Evolutionary conservation across 2,329 filamentous ascomycete genomes (phyloP).

Genomic region (Epicoccum sorghinum): DNA sequence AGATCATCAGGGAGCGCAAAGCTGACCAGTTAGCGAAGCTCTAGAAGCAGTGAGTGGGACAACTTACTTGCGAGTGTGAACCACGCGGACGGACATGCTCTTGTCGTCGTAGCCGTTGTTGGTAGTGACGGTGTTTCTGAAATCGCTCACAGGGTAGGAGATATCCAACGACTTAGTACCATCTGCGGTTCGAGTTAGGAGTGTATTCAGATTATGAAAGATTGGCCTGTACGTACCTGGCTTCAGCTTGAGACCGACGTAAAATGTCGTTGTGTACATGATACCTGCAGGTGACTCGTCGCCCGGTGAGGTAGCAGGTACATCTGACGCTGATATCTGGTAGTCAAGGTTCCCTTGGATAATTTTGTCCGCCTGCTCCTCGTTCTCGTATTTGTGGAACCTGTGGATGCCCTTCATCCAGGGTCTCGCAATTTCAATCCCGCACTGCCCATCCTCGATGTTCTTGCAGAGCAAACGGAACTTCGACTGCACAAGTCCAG

Average conservation of each 20-base stretch:
- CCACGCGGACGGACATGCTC: slow-evolving; percentile 79
- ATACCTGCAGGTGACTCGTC: slow-evolving; percentile 52
- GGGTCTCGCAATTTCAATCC: slow-evolving; percentile 81
- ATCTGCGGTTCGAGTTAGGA: slow-evolving; percentile 41
- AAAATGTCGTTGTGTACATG: slow-evolving; percentile 90
- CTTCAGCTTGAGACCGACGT: slow-evolving; percentile 83
- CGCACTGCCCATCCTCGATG: slow-evolving; percentile 76
- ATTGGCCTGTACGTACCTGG: slow-evolving; percentile 63
- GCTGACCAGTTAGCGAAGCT: slow-evolving; percentile 55
- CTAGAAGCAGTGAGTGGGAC: background rate
- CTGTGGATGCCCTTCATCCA: slow-evolving; percentile 94
- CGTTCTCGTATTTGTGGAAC: slow-evolving; percentile 70
- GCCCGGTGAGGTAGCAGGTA: slow-evolving; percentile 50
- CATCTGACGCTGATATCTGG: slow-evolving; percentile 59
- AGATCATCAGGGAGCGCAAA: slow-evolving; percentile 89
- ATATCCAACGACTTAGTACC: slow-evolving; percentile 76
- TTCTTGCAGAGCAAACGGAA: slow-evolving; percentile 83
- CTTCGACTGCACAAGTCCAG: slow-evolving; percentile 91
- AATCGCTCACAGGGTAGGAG: slow-evolving; percentile 81
- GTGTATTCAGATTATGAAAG: background rate
- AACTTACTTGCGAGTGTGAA: slow-evolving; percentile 83
- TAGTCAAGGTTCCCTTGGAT: slow-evolving; percentile 67
- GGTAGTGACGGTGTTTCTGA: slow-evolving; percentile 78
- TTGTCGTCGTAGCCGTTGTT: slow-evolving; percentile 78
- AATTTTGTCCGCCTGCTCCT: slow-evolving; percentile 67